These are phyloP conservation scores for Diutina ranongensis DNA, from an alignment of 1,139 yeast species.

Conservation along the genomic window DNA sequence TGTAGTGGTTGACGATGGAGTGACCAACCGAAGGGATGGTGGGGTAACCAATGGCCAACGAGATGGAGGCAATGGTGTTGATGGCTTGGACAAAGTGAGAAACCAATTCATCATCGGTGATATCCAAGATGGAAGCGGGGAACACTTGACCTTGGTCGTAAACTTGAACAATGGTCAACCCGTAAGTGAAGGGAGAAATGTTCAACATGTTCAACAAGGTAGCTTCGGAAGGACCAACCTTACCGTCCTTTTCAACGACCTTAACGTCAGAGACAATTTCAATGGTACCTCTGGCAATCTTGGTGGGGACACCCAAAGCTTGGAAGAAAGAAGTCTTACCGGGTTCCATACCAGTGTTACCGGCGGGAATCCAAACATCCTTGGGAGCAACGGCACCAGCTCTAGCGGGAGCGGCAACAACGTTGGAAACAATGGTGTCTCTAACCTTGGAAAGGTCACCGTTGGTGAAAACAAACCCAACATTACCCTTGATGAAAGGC, in stretches of 20 bases:
- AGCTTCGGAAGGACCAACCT: slow-evolving; percentile 99
- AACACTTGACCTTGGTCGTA: slow-evolving; percentile 98
- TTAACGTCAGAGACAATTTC: slow-evolving; percentile 96
- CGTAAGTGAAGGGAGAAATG: slow-evolving; percentile 99
- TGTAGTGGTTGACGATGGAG: slow-evolving; percentile 98
- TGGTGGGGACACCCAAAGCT: slow-evolving; percentile 99
- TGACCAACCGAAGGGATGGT: slow-evolving; percentile 99
- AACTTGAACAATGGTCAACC: slow-evolving; percentile 93
- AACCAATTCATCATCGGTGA: slow-evolving; percentile 94
- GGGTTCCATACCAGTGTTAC: slow-evolving; percentile 99
- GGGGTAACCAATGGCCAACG: slow-evolving; percentile 98
- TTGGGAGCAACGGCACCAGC: slow-evolving; percentile 99
- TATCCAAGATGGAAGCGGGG: slow-evolving; percentile 94
- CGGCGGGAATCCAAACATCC: slow-evolving; percentile 96
- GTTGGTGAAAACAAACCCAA: slow-evolving; percentile 99
- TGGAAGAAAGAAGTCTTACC: slow-evolving; percentile 99
- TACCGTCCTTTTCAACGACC: slow-evolving; percentile 77
- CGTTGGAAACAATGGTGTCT: slow-evolving; percentile 79
- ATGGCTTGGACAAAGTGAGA: slow-evolving; percentile 88
- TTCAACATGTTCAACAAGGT: slow-evolving; percentile 97
- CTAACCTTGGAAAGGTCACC: slow-evolving; percentile 84
- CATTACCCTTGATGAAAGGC: slow-evolving; percentile 94
- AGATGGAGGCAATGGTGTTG: slow-evolving; percentile 87
- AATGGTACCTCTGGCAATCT: slow-evolving; percentile 99
- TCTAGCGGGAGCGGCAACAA: slow-evolving; percentile 99